Evolutionary conservation across 1,284 basidiomycete genomes (phyloP), one percentile per base, ranked within the genome.

Genomic region (Chiua sp.): DNA sequence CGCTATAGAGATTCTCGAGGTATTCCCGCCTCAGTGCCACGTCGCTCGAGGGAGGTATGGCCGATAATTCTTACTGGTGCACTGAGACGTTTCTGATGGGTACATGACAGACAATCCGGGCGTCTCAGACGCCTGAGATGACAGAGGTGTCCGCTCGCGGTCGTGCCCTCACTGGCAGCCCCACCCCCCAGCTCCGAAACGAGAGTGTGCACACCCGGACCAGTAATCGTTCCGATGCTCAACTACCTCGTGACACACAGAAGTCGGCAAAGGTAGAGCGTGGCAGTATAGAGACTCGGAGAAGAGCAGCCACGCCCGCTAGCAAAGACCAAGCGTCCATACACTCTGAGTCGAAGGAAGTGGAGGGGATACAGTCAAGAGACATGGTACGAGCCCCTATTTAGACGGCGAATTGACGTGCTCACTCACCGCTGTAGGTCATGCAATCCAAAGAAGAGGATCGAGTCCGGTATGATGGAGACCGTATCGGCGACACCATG

Each of bases 41-140:
- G 47, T 23, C 53, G 37, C 50, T 57, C 55, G 15, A 35, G 46
- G 13, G 55, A 61, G 61, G 65, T 66, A 56, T 10, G 53, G 23
- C 7, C 13, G 37, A 12, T 20, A 3, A 42, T 22, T 48, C n/a
- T n/a, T n/a, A n/a, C n/a, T n/a, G n/a, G n/a, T n/a, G 22, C 37
- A 10, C 3, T 5, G 18, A 22, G 4, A 15, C 12, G 8, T 16
- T 26, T 20, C 28, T 55, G 23, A 56, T 15, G 7, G 39, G 18
- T 48, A 12, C 7, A 51, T 23, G 47, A 26, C 55, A 60, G 67
- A 55, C 47, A 28, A 11, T n/a, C 18, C 4, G 15, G 23, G 56
- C 65, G 11, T 37, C 18, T 39, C 37, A 18, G 18, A 35, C 23
- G 12, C 54, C 51, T 33, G 30, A 28, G 44, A 50, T 54, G 10